Conservation (phyloP, 139 green algal genomes). For the Chlorella sp. region DNA sequence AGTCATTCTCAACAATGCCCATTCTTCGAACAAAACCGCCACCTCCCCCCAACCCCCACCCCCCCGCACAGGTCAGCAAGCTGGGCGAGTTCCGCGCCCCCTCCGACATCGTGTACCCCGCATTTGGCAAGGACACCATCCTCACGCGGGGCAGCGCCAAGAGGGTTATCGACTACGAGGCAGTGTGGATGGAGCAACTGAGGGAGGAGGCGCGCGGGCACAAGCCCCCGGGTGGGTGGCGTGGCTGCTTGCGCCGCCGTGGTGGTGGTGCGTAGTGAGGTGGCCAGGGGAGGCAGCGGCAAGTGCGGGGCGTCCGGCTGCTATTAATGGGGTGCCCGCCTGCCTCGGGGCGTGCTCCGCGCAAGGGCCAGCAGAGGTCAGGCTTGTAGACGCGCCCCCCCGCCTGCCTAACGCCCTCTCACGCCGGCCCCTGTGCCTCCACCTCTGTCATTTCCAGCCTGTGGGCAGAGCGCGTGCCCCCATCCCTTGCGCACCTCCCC, state of each 20-base stretch:
- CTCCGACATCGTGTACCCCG: constrained; percentile 20
- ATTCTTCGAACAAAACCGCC: too few species aligned
- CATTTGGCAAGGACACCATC: constrained; percentile 29
- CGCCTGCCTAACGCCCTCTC: not conserved
- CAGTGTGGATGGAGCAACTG: constrained; percentile 34
- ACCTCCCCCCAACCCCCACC: too few species aligned
- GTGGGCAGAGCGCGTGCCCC: not conserved
- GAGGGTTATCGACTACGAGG: constrained; percentile 41
- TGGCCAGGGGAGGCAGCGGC: not conserved
- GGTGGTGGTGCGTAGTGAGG: not conserved
- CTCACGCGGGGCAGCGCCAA: constrained; percentile 43
- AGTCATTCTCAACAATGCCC: not conserved
- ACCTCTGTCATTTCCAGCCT: not conserved
- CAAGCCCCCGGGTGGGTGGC: not conserved
- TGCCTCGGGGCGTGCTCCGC: too few species aligned
- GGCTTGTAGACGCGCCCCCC: too few species aligned
- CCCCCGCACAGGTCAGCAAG: constrained; percentile 10
- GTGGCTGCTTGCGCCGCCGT: too few species aligned
- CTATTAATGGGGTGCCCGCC: not conserved
- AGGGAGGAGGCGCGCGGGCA: not conserved
- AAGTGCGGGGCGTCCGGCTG: not conserved
- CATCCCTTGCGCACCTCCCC: too few species aligned
- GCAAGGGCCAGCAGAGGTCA: too few species aligned
- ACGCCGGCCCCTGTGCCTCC: not conserved
- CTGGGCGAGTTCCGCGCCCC: constrained; percentile 16